phyloP scores from a whole-genome alignment of 441 rosid genomes.

The Biscutella auriculata region DNA sequence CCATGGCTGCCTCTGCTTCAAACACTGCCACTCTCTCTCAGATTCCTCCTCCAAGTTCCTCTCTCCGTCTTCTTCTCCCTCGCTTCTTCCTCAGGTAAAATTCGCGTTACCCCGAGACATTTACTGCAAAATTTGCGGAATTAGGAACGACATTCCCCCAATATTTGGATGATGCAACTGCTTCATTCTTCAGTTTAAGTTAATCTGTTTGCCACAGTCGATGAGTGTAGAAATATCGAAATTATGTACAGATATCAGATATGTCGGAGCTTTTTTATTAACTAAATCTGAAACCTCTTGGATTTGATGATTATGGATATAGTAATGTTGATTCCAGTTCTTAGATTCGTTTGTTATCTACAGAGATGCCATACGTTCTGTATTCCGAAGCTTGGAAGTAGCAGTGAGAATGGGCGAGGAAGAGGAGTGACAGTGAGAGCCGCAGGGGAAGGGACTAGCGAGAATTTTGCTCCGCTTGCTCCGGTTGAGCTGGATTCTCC shows the following conservation, averaged over 20 bases:
- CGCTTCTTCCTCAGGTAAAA: conserved; percentile 29
- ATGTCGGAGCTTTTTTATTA: not conserved
- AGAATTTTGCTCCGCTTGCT: conserved; percentile 38
- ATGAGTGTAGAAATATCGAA: not conserved
- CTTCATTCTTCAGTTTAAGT: not conserved
- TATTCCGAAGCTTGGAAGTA: conserved; percentile 37
- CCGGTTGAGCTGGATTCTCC: conserved; percentile 75
- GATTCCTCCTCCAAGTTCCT: conserved; percentile 16
- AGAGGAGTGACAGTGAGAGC: conserved; percentile 49
- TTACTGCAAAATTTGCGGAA: not conserved
- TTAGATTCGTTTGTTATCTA: not conserved
- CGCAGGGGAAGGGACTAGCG: conserved; percentile 29
- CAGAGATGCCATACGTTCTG: conserved; percentile 49
- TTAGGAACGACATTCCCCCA: no score
- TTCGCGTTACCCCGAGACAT: not conserved
- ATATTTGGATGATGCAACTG: not conserved
- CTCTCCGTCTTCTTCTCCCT: conserved; percentile 22
- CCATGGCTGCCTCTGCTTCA: conserved; percentile 23
- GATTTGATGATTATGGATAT: not conserved
- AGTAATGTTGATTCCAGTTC: not conserved
- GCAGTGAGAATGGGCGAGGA: conserved; percentile 27
- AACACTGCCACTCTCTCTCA: conserved; percentile 21
- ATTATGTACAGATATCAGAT: no score
- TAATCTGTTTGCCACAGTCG: not conserved
- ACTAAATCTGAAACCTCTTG: not conserved